Conservation (phyloP, 2,329 filamentous ascomycete genomes). For the Huntiella moniliformis region DNA sequence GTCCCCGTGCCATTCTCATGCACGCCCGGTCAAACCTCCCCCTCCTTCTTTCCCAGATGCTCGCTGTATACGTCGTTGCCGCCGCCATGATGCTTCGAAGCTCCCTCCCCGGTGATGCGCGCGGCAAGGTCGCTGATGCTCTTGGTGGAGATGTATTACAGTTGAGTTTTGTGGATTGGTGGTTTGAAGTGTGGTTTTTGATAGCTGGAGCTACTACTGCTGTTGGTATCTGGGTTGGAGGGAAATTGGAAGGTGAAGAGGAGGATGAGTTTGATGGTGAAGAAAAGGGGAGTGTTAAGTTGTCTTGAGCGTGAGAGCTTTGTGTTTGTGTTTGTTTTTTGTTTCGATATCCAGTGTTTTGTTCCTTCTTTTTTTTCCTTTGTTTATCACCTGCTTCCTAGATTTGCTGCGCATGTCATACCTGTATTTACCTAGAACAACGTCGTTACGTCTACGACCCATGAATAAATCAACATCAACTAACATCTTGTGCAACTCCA, state of each 20-base stretch:
- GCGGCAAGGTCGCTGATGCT: conserved; percentile 58
- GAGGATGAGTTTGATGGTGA: conserved; percentile 40
- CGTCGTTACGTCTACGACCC: background rate
- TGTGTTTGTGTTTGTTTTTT: conserved; percentile 3
- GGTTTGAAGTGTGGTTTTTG: conserved; percentile 82
- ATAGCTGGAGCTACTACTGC: conserved; percentile 46
- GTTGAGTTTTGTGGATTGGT: conserved; percentile 39
- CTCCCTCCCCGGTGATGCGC: conserved; percentile 50
- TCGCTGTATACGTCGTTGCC: conserved; percentile 70
- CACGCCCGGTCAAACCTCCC: conserved; percentile 62
- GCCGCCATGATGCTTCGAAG: conserved; percentile 52
- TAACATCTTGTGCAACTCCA: too few species aligned
- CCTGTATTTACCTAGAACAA: background rate
- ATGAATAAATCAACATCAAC: too few species aligned
- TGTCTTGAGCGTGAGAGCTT: conserved; percentile 27
- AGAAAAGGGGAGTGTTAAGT: conserved; percentile 56
- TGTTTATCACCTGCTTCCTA: background rate
- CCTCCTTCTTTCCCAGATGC: conserved; percentile 60
- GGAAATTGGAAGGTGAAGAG: conserved; percentile 29
- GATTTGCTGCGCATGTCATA: background rate
- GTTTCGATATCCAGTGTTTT: conserved; percentile 11
- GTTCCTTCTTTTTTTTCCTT: background rate
- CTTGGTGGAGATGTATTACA: conserved; percentile 52
- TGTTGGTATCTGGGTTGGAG: conserved; percentile 48
- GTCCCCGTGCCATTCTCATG: conserved; percentile 51